Percentiles rank a stretch among this genome's conserved stretches.
These are phyloP conservation scores for Diaporthe sp. DNA, from an alignment of 2,329 filamentous ascomycete genomes.

Conservation along the genomic window DNA sequence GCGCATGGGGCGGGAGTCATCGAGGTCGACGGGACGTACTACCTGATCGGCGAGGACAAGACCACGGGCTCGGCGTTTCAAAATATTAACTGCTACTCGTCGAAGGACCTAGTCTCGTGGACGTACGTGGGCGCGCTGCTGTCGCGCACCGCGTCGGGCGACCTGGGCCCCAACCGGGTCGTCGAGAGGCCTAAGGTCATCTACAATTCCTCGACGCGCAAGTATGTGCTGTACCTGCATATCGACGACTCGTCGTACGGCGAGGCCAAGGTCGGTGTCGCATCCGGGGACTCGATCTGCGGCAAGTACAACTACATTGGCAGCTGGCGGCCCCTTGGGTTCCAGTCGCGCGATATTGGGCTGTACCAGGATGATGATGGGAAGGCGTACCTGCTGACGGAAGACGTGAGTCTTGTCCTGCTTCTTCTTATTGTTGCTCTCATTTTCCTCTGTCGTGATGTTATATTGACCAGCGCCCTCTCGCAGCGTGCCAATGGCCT, in stretches of 20 bases:
- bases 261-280: slow-evolving; percentile 75
- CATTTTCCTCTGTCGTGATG: neutral
- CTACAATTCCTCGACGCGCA: slow-evolving; percentile 72
- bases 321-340: slow-evolving; percentile 52
- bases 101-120: slow-evolving; percentile 74
- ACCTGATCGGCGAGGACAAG: slow-evolving; percentile 80
- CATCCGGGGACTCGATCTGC: slow-evolving; percentile 71
- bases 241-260: slow-evolving; percentile 73
- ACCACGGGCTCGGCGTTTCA: slow-evolving; percentile 73
- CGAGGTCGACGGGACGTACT: slow-evolving; percentile 70
- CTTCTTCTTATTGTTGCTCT: neutral
- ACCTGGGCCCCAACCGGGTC: slow-evolving; percentile 73
- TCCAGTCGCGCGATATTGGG: slow-evolving; percentile 64
- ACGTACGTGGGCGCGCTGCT: slow-evolving; percentile 72
- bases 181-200: slow-evolving; percentile 80
- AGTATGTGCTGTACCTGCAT: slow-evolving; percentile 79
- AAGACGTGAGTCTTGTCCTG: slow-evolving; percentile 64
- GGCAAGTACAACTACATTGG: slow-evolving; percentile 64
- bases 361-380: slow-evolving; percentile 75
- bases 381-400: slow-evolving; percentile 71
- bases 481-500: slow-evolving; percentile 65
- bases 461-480: neutral
- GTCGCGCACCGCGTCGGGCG: slow-evolving; percentile 64
- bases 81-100: slow-evolving; percentile 78
- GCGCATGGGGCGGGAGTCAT: slow-evolving; percentile 78